phyloP scores from a whole-genome alignment of 192 early-diverging fungal species.

The Entomortierella chlamydospora region DNA sequence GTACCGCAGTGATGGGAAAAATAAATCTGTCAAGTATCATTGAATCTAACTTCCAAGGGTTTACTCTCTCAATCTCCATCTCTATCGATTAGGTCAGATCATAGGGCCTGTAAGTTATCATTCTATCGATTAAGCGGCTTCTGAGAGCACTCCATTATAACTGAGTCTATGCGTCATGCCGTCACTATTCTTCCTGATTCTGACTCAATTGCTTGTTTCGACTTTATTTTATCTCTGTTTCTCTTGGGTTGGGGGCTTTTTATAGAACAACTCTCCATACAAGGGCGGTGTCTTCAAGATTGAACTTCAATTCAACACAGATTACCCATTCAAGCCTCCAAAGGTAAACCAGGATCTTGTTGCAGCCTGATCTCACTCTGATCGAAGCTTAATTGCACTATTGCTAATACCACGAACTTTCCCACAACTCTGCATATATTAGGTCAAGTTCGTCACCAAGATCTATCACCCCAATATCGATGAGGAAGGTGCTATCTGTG shows the following conservation, averaged over 20 bases:
- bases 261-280: constrained; percentile 70
- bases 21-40: background rate
- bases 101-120: constrained; percentile 70
- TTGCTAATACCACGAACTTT: background rate
- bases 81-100: constrained; percentile 52
- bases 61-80: background rate
- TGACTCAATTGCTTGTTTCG: background rate
- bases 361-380: background rate
- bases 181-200: no score
- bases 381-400: background rate
- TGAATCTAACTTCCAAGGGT: background rate
- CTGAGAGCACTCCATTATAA: no score
- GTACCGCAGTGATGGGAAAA: background rate
- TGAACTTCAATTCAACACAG: constrained; percentile 74
- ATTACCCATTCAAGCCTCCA: constrained; percentile 89
- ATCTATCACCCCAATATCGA: constrained; percentile 89
- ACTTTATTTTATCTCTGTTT: background rate
- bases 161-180: no score
- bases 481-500: constrained; percentile 84
- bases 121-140: no score
- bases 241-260: background rate
- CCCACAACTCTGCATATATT: background rate
- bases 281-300: constrained; percentile 79
- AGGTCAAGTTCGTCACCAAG: constrained; percentile 81
- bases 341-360: constrained; percentile 54